A percentile compares a stretch with the other conserved stretches of the same genome.
Conservation (phyloP, 805 yeast genomes). For the Ogataea methylovora region DNA sequence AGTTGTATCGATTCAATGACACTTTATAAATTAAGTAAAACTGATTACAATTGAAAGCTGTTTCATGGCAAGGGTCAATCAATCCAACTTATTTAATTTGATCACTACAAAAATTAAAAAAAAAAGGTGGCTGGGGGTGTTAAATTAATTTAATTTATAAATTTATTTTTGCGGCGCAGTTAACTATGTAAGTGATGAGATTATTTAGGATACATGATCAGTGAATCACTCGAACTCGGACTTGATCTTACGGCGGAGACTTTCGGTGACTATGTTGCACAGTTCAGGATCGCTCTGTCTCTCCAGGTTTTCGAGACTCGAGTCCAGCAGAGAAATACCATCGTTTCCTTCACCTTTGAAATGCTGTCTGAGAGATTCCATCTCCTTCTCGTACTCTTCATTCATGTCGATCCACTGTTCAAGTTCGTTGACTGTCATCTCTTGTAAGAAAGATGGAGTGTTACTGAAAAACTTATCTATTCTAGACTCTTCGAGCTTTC, state of each 20-base stretch:
- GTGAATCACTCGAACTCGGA: not conserved
- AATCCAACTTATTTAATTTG: too few relatives aligned
- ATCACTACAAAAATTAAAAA: too few relatives aligned
- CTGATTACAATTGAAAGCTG: too few relatives aligned
- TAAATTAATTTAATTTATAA: too few relatives aligned
- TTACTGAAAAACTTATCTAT: slow-evolving; percentile 21
- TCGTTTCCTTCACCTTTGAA: slow-evolving; percentile 1
- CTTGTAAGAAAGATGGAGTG: slow-evolving; percentile 18
- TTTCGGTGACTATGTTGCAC: slow-evolving; percentile 10
- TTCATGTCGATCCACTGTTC: slow-evolving; percentile 25
- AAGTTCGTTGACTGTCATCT: slow-evolving; percentile 21
- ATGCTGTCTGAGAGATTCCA: slow-evolving; percentile 11
- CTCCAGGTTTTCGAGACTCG: slow-evolving; percentile 14
- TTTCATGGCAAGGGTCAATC: too few relatives aligned
- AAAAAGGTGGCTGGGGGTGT: not conserved
- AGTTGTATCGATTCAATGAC: too few relatives aligned
- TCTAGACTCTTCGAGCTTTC: slow-evolving; percentile 15
- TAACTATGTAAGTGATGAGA: too few relatives aligned
- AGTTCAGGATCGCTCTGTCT: slow-evolving; percentile 10
- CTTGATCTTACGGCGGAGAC: slow-evolving; percentile 9
- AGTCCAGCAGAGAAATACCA: slow-evolving; percentile 10
- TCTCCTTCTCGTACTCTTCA: slow-evolving; percentile 23
- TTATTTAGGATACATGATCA: too few relatives aligned
- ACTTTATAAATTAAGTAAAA: too few relatives aligned
- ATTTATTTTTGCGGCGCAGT: not conserved